phyloP scores from a whole-genome alignment of 1,139 yeast genomes.

The Lodderomyces oxycetoniae region DNA sequence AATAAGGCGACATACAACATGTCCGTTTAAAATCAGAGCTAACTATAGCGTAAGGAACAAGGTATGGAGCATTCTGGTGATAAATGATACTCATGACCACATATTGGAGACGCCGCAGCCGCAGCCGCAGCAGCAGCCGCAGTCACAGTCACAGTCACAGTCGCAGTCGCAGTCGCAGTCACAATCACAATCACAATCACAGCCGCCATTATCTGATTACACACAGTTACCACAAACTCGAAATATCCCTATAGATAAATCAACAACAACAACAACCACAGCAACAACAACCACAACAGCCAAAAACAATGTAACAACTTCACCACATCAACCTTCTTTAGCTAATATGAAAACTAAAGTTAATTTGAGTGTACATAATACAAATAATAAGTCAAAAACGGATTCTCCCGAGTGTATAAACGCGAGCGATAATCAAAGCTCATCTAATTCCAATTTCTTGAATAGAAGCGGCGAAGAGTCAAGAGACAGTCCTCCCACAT shows the following conservation, averaged over 20 bases:
- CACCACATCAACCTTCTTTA: too few species aligned
- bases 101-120: conserved; percentile 11
- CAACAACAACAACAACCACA: conserved; percentile 2
- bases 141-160: not conserved
- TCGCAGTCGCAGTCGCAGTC: not conserved
- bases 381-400: conserved; percentile 2
- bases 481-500: conserved; percentile 9
- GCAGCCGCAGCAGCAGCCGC: conserved; percentile 1
- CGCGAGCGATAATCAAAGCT: conserved; percentile 1
- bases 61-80: conserved; percentile 58
- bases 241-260: not conserved
- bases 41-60: conserved; percentile 53
- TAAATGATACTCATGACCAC: conserved; percentile 52
- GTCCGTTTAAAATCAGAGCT: conserved; percentile 70
- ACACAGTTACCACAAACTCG: too few species aligned
- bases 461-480: conserved; percentile 6
- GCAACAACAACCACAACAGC: conserved; percentile 1
- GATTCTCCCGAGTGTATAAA: conserved; percentile 1
- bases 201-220: too few species aligned
- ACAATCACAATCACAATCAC: too few species aligned
- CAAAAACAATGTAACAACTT: too few species aligned
- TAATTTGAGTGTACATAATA: conserved; percentile 2
- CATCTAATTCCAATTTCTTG: conserved; percentile 4
- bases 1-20: conserved; percentile 30
- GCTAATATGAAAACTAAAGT: not conserved